Evolutionary conservation across 371 early-diverging fungal genomes (phyloP).

Genomic region (Entomophthora muscae): DNA sequence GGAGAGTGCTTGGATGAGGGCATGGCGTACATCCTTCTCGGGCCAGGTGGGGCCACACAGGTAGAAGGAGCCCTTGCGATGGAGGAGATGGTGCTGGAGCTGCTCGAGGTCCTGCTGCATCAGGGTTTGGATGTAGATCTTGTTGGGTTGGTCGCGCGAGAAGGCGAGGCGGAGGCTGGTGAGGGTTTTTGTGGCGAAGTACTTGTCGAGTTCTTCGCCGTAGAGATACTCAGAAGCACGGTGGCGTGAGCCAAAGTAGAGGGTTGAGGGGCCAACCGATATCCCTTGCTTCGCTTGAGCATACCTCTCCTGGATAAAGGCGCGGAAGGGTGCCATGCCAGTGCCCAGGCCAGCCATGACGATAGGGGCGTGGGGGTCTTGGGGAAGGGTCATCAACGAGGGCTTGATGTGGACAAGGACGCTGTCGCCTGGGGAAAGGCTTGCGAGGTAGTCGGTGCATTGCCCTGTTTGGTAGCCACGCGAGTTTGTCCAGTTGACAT

Average conservation of each 20-base stretch:
- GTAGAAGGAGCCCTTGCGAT: conserved; percentile 67
- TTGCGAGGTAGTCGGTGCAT: conserved; percentile 72
- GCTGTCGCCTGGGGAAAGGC: conserved; percentile 39
- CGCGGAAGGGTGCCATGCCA: conserved; percentile 95
- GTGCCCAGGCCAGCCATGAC: conserved; percentile 94
- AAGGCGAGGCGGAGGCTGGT: conserved; percentile 78
- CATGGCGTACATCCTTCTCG: conserved; percentile 82
- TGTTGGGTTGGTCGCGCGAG: conserved; percentile 80
- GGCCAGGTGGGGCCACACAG: conserved; percentile 93
- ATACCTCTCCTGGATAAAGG: conserved; percentile 84
- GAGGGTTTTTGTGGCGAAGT: conserved; percentile 65
- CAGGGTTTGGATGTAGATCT: conserved; percentile 89
- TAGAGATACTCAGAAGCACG: conserved; percentile 83
- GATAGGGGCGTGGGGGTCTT: conserved; percentile 61
- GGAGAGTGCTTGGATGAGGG: conserved; percentile 59
- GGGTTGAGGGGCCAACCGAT: conserved; percentile 72
- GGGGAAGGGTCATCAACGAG: conserved; percentile 85
- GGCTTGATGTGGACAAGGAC: conserved; percentile 84
- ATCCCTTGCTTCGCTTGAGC: conserved; percentile 51
- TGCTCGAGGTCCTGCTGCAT: conserved; percentile 66
- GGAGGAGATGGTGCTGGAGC: conserved; percentile 51
- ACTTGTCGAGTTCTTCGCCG: conserved; percentile 85
- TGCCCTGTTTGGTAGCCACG: conserved; percentile 54
- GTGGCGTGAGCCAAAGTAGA: conserved; percentile 89
- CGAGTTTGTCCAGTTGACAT: conserved; percentile 65